Percentiles rank a stretch among this genome's conserved stretches.
phyloP scores from a whole-genome alignment of 768 basidiomycete genomes.

The Dendrothele bispora region DNA sequence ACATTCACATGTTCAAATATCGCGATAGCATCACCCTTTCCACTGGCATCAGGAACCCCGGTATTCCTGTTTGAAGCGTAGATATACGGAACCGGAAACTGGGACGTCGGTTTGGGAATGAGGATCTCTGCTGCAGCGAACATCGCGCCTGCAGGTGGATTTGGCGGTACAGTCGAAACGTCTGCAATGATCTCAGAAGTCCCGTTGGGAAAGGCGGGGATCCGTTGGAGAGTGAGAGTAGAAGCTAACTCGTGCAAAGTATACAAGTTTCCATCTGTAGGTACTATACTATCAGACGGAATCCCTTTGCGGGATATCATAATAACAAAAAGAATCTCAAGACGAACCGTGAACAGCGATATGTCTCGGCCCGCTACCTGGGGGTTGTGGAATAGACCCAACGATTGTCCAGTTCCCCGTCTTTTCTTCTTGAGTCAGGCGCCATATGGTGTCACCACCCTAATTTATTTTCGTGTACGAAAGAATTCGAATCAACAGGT shows the following conservation, averaged over 20 bases:
- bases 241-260: constrained; percentile 55
- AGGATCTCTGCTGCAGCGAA: constrained; percentile 49
- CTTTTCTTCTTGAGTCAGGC: constrained; percentile 42
- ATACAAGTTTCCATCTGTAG: constrained; percentile 47
- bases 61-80: constrained; percentile 50
- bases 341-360: constrained; percentile 39
- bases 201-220: constrained; percentile 44
- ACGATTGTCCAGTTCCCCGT: constrained; percentile 49
- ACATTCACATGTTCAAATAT: constrained; percentile 45
- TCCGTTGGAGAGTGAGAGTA: constrained; percentile 54
- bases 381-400: constrained; percentile 49
- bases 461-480: too few relatives aligned
- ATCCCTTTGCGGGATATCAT: too few relatives aligned
- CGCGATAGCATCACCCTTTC: constrained; percentile 49
- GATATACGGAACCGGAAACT: constrained; percentile 38
- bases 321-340: background rate
- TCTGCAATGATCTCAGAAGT: constrained; percentile 37
- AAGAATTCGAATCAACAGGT: too few relatives aligned
- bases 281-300: too few relatives aligned
- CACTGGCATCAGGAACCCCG: constrained; percentile 26
- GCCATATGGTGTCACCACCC: constrained; percentile 67
- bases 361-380: constrained; percentile 59
- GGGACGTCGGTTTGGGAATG: constrained; percentile 30
- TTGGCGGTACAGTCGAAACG: constrained; percentile 36
- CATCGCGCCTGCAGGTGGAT: constrained; percentile 33